Percentiles rank a stretch among this genome's conserved stretches.
Conservation (phyloP, 768 basidiomycete species). For the Xerocomellus chrysenteron region DNA sequence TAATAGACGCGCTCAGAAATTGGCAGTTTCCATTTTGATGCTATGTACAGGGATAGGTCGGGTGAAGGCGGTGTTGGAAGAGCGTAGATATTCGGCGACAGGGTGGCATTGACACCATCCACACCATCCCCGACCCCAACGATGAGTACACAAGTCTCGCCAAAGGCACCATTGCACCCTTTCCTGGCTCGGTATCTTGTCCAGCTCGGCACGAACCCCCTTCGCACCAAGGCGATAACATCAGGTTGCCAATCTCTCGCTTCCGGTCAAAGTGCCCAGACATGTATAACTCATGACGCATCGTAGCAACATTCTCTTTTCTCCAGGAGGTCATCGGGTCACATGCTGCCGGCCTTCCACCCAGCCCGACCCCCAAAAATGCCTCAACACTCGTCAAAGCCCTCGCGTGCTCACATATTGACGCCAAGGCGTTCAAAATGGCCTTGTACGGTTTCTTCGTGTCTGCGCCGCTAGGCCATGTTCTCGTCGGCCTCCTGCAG, state of each 20-base stretch:
- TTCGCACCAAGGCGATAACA: constrained; percentile 80
- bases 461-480: constrained; percentile 79
- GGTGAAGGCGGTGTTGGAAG: background rate
- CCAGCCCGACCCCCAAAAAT: constrained; percentile 48
- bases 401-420: constrained; percentile 57
- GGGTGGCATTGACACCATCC: background rate
- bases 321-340: constrained; percentile 82
- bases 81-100: background rate
- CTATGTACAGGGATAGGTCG: no score
- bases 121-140: background rate
- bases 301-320: constrained; percentile 53
- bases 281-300: background rate
- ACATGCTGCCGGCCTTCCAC: constrained; percentile 62
- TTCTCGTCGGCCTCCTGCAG: constrained; percentile 70
- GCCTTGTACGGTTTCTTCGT: constrained; percentile 79
- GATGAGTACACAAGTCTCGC: constrained; percentile 40
- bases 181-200: constrained; percentile 69
- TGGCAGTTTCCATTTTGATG: background rate
- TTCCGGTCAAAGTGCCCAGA: background rate
- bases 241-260: constrained; percentile 46
- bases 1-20: background rate
- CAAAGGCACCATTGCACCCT: constrained; percentile 34
- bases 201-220: constrained; percentile 64
- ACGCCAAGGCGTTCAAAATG: constrained; percentile 79
- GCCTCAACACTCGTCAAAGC: constrained; percentile 51